Evolutionary conservation across 164 flowering plant species (phyloP), one percentile per base, ranked within the genome.

Genomic region (Chloranthus sessilifolius): DNA sequence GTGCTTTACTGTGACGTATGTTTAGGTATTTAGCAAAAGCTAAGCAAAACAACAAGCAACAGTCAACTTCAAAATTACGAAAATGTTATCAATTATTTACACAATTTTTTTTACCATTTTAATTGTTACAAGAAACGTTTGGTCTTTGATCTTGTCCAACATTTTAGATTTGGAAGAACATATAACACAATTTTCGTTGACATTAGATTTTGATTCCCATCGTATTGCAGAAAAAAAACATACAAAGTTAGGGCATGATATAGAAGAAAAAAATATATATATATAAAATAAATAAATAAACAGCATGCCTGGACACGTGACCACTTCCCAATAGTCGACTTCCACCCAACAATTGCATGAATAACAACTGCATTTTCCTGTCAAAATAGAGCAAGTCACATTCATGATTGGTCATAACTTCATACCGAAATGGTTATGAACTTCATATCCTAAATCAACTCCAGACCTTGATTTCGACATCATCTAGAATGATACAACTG

Each of bases 321-420:
- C 99, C 99, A 94, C 69, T 66, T 85, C 43, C 99, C 99, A 35
- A 94, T 69, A n/a, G 84, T 76, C 22, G 96, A 89, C 59, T 87
- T 94, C 99, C 99, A 94, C 15, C 99, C 96, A 53, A 94, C 83
- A 59, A 94, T 89, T 7, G 99, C 59, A 68, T 94, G 78, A 8
- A 78, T 77, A 16, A 89, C 80, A 33, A 94, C 88, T 21, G 95
- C 95, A 70, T 94, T 87, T 76, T 94, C 99, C 99, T 94, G 75
- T 50, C 50, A 53, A 34, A 24, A 38, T 40, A 30, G 22, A 14
- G 25, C 29, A 39, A 38, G n/a, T 7, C 42, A 37, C 10, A 55
- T 10, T 9, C 22, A 39, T 41, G 12, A 58, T 37, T 65, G 44
- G 12, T 43, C n/a, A n/a, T n/a, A n/a, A n/a, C n/a, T n/a, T 38